A percentile compares a stretch with the other conserved stretches of the same genome.
These are phyloP conservation scores for Aspergillus calidoustus DNA, from an alignment of 2,329 filamentous ascomycete species.

Conservation along the genomic window DNA sequence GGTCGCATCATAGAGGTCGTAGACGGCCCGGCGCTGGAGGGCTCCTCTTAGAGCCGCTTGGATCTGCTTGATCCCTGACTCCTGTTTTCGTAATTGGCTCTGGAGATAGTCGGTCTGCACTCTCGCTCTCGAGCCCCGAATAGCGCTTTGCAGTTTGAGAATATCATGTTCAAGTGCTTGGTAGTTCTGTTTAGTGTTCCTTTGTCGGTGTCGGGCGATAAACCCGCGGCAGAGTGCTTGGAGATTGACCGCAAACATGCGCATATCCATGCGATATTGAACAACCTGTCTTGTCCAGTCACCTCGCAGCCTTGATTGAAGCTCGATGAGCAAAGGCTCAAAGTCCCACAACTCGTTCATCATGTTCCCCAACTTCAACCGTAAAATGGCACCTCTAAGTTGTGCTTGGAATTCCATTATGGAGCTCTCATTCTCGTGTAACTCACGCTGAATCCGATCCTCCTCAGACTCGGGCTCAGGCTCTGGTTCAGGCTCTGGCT, in stretches of 20 bases:
- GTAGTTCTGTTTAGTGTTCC: conserved; percentile 71
- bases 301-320: conserved; percentile 86
- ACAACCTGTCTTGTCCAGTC: conserved; percentile 85
- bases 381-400: conserved; percentile 76
- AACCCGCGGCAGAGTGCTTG: conserved; percentile 81
- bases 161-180: conserved; percentile 73
- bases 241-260: conserved; percentile 74
- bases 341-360: conserved; percentile 92
- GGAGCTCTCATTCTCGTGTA: conserved; percentile 73
- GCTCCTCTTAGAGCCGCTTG: conserved; percentile 61
- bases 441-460: conserved; percentile 80
- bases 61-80: conserved; percentile 52
- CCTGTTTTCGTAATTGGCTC: conserved; percentile 43
- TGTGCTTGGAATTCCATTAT: conserved; percentile 86
- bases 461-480: conserved; percentile 83
- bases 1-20: conserved; percentile 63
- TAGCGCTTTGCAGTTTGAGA: conserved; percentile 78
- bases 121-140: conserved; percentile 62
- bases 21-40: conserved; percentile 46
- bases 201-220: conserved; percentile 68
- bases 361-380: conserved; percentile 74
- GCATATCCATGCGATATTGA: conserved; percentile 82
- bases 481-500: conserved; percentile 76
- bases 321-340: conserved; percentile 75
- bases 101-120: conserved; percentile 49